Evolutionary conservation across 306 rosid genomes (phyloP).

Genomic region (Elaeagnus macrophylla): DNA sequence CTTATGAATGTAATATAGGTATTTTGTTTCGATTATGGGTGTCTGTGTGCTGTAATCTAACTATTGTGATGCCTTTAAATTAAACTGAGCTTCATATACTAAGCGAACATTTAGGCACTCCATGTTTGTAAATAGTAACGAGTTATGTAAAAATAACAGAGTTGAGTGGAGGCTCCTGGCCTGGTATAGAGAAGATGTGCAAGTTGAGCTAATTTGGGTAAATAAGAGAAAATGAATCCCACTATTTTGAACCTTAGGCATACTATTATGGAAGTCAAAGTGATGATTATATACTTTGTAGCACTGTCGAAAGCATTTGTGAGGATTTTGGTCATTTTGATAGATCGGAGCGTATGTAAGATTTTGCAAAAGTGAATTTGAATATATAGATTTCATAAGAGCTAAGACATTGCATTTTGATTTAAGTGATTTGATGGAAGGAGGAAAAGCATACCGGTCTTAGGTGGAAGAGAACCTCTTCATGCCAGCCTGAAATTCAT

Average conservation of each 20-base stretch:
- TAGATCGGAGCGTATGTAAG: too few relatives aligned
- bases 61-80: too few relatives aligned
- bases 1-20: neutral
- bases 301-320: too few relatives aligned
- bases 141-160: neutral
- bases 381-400: neutral
- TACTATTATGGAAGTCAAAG: too few relatives aligned
- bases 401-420: neutral
- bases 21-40: neutral
- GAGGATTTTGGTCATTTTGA: too few relatives aligned
- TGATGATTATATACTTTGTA: too few relatives aligned
- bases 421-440: neutral
- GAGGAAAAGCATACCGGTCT: neutral
- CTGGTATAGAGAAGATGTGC: neutral
- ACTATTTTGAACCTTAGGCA: too few relatives aligned
- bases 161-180: neutral
- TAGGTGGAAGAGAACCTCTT: neutral
- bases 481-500: neutral
- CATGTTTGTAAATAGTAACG: neutral
- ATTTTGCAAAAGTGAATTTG: too few relatives aligned
- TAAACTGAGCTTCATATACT: too few relatives aligned
- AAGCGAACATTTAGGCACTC: too few relatives aligned
- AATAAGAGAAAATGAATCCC: neutral
- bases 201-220: neutral
- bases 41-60: conserved; percentile 1